phyloP scores from a whole-genome alignment of 306 rosid genomes.

The Lathyrus tuberosus region DNA sequence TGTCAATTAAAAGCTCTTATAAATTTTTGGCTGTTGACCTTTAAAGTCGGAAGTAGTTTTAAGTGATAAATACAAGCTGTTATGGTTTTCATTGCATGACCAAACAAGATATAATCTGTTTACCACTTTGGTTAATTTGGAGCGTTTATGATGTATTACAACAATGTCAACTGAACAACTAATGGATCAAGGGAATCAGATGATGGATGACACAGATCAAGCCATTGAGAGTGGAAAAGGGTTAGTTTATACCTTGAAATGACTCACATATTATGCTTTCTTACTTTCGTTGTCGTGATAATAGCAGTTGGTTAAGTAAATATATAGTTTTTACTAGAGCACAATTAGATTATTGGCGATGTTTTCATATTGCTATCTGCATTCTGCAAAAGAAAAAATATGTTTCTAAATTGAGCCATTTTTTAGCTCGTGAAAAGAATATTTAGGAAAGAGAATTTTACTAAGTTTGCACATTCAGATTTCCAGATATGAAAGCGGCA shows the following conservation, averaged over 20 bases:
- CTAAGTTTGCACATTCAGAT: slow-evolving; percentile 20
- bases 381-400: not conserved
- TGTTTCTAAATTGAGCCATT: slow-evolving; percentile 2
- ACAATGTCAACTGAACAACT: slow-evolving; percentile 93
- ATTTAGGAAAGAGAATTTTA: slow-evolving; percentile 21
- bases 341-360: not conserved
- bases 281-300: slow-evolving; percentile 2
- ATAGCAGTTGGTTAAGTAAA: not conserved
- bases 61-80: not conserved
- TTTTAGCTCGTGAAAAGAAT: not conserved
- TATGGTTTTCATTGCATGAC: slow-evolving; percentile 15
- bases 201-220: slow-evolving; percentile 98
- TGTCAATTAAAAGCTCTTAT: slow-evolving; percentile 8
- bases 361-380: slow-evolving; percentile 14
- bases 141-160: slow-evolving; percentile 51
- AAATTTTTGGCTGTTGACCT: slow-evolving; percentile 34
- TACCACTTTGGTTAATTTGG: slow-evolving; percentile 33
- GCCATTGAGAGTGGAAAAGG: slow-evolving; percentile 95
- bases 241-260: slow-evolving; percentile 50
- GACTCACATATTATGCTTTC: not conserved
- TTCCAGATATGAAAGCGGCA: slow-evolving; percentile 17
- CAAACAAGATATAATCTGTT: slow-evolving; percentile 2
- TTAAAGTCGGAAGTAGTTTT: not conserved
- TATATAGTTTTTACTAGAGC: slow-evolving; percentile 8
- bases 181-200: slow-evolving; percentile 66